Percentiles rank a stretch among this genome's conserved stretches.
phyloP scores from a whole-genome alignment of 345 rosid genomes.

The Pelargonium nanum region DNA sequence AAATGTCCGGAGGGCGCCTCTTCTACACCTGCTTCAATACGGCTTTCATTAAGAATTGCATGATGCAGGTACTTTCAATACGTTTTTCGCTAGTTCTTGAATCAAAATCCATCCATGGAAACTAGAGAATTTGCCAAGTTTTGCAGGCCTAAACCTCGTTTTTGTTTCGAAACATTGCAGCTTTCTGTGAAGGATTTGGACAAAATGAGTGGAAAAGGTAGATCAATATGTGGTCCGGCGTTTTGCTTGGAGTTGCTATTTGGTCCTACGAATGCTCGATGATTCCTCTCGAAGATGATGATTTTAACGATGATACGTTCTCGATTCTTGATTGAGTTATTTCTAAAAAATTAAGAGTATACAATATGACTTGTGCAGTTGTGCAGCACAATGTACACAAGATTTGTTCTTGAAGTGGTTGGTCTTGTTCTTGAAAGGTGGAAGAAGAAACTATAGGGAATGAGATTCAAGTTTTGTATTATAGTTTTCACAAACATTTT shows the following conservation, averaged over 20 bases:
- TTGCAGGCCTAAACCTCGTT: background rate
- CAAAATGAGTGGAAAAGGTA: slow-evolving; percentile 63
- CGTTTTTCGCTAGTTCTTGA: background rate
- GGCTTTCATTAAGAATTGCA: slow-evolving; percentile 63
- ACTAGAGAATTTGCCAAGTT: background rate
- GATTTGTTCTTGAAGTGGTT: too few species aligned
- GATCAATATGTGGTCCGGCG: slow-evolving; percentile 57
- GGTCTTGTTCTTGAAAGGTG: too few species aligned
- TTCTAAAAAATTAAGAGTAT: too few species aligned
- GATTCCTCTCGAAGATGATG: too few species aligned
- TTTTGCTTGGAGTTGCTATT: slow-evolving; percentile 82
- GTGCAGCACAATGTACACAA: too few species aligned
- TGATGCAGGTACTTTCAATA: slow-evolving; percentile 55
- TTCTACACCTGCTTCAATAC: slow-evolving; percentile 89
- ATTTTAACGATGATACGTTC: too few species aligned
- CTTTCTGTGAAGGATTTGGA: slow-evolving; percentile 55
- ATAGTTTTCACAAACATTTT: too few species aligned
- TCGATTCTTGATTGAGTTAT: too few species aligned
- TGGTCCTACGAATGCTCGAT: slow-evolving; percentile 67
- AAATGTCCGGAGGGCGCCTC: slow-evolving; percentile 79
- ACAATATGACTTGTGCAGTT: too few species aligned
- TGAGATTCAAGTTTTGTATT: too few species aligned
- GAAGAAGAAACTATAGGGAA: too few species aligned
- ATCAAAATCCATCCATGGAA: background rate
- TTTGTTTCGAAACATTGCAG: slow-evolving; percentile 24